Conservation (phyloP, 495 filamentous ascomycete species). For the Xylaria telfairii region DNA sequence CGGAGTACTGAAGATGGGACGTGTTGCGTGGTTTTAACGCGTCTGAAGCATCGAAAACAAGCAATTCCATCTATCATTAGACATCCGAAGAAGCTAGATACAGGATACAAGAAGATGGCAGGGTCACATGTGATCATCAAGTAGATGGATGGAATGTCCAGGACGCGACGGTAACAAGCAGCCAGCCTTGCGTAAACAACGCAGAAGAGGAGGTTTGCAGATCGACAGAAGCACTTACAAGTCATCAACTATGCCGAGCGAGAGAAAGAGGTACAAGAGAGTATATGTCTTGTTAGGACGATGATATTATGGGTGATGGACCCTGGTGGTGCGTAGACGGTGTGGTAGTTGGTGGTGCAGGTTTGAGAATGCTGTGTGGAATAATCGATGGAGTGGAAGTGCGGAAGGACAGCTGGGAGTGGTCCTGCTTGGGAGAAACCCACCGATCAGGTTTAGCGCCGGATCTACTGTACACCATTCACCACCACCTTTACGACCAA, state of each 20-base stretch:
- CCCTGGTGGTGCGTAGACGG: constrained; percentile 42
- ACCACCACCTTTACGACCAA: neutral
- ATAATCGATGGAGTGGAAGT: constrained; percentile 37
- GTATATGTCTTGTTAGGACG: constrained; percentile 30
- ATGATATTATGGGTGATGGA: constrained; percentile 34
- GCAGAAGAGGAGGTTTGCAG: constrained; percentile 23
- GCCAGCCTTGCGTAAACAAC: constrained; percentile 40
- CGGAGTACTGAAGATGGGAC: constrained; percentile 31
- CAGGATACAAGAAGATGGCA: constrained; percentile 36
- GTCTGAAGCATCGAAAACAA: constrained; percentile 38
- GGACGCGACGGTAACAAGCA: constrained; percentile 34
- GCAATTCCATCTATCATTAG: constrained; percentile 43
- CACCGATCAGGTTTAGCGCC: constrained; percentile 23
- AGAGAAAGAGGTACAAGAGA: constrained; percentile 28
- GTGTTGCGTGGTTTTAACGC: constrained; percentile 30
- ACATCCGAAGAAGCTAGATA: constrained; percentile 39
- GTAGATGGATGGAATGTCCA: constrained; percentile 50
- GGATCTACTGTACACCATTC: neutral
- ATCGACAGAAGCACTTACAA: constrained; percentile 39
- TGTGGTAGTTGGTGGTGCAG: constrained; percentile 41
- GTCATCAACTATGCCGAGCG: constrained; percentile 37
- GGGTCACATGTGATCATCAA: constrained; percentile 49
- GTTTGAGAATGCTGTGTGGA: constrained; percentile 44
- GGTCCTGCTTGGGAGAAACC: constrained; percentile 17
- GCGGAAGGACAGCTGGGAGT: constrained; percentile 29